Conservation (phyloP, 306 rosid species). For the Chamaecrista fasciculata region DNA sequence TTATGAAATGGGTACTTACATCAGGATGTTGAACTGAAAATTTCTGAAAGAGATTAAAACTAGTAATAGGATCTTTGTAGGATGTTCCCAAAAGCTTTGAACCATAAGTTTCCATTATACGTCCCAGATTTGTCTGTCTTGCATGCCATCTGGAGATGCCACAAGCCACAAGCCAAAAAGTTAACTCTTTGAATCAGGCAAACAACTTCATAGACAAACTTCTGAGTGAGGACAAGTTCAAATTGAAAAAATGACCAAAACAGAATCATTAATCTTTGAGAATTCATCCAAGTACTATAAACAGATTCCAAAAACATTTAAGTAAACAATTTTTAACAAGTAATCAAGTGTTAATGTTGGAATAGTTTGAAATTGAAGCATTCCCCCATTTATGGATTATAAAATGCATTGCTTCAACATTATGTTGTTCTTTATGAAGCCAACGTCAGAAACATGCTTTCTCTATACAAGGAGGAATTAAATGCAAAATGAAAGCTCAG, state of each 20-base stretch:
- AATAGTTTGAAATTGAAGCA: too few species aligned
- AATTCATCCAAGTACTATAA: neutral
- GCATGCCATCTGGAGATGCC: conserved; percentile 50
- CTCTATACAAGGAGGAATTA: too few species aligned
- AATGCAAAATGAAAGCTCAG: too few species aligned
- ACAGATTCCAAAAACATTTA: too few species aligned
- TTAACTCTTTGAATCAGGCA: neutral
- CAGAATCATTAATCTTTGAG: neutral
- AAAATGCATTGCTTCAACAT: too few species aligned
- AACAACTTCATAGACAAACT: neutral
- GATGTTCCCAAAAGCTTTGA: conserved; percentile 61
- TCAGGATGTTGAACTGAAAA: conserved; percentile 62
- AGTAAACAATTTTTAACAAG: neutral
- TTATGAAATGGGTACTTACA: too few species aligned
- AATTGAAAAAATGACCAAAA: conserved; percentile 1
- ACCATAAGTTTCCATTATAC: conserved; percentile 62
- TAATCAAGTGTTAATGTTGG: too few species aligned
- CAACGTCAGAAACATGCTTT: too few species aligned
- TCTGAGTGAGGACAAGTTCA: neutral
- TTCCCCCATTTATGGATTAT: too few species aligned
- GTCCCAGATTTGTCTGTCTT: conserved; percentile 59
- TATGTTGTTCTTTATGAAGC: too few species aligned
- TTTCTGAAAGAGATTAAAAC: conserved; percentile 58
- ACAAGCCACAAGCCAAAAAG: neutral
- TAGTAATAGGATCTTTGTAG: conserved; percentile 70